Evolutionary conservation across 352 stramenopile species (phyloP).

Genomic region (Pythium coloratum): DNA sequence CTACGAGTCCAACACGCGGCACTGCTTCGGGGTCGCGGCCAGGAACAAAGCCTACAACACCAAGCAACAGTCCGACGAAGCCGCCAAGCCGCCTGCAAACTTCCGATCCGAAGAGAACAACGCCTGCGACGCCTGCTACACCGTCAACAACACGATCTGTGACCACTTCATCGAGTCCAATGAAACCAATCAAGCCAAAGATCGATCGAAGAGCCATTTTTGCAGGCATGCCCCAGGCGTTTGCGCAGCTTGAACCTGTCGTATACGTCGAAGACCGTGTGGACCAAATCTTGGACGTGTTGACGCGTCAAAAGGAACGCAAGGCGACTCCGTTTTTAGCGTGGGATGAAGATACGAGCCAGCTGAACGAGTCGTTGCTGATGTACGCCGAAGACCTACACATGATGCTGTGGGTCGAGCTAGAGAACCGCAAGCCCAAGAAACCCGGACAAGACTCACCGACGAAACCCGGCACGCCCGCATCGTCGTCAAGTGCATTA

Average conservation of each 20-base stretch:
- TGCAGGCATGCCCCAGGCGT: conserved; percentile 38
- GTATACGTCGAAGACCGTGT: conserved; percentile 48
- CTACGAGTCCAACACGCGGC: conserved; percentile 3
- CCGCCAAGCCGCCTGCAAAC: conserved; percentile 6
- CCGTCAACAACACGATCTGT: not conserved
- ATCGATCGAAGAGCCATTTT: conserved; percentile 34
- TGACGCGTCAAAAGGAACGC: conserved; percentile 39
- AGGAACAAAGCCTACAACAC: conserved; percentile 4
- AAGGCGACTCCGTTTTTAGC: conserved; percentile 37
- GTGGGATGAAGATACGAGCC: conserved; percentile 53
- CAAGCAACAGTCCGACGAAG: conserved; percentile 14
- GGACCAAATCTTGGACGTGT: conserved; percentile 37
- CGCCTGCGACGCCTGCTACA: not conserved
- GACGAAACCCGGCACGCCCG: conserved; percentile 2
- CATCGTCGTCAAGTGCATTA: not conserved
- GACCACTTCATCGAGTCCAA: conserved; percentile 18
- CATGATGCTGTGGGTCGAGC: conserved; percentile 50
- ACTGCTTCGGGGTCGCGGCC: conserved; percentile 1
- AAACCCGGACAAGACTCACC: conserved; percentile 29
- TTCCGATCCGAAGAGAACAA: conserved; percentile 5
- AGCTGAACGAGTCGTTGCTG: conserved; percentile 51
- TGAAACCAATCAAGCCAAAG: conserved; percentile 16
- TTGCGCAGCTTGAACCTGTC: conserved; percentile 36
- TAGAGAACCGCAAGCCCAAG: conserved; percentile 63
- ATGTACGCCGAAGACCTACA: conserved; percentile 70